These are phyloP conservation scores for Fusarium sterilihyphosum DNA, from an alignment of 2,329 filamentous ascomycete species.

Conservation along the genomic window DNA sequence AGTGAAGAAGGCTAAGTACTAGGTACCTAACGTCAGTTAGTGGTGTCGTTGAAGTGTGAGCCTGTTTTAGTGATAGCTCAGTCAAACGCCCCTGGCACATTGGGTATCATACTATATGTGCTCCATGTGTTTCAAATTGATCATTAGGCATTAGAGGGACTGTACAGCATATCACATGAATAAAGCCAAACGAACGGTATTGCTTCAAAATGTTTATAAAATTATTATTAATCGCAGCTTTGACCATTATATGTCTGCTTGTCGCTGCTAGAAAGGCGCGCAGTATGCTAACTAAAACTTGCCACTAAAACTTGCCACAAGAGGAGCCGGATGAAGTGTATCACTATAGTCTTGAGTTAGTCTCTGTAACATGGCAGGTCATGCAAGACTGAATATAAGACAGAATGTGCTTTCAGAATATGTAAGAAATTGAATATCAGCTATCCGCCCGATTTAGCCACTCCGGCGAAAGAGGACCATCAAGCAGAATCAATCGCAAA, in stretches of 20 bases:
- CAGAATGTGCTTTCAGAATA: constrained; percentile 78
- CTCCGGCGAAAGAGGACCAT: constrained; percentile 91
- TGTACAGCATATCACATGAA: not conserved
- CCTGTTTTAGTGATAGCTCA: too few species aligned
- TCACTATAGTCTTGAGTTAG: constrained; percentile 40
- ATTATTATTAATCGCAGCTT: not conserved
- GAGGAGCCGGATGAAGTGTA: not conserved
- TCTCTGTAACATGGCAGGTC: constrained; percentile 26
- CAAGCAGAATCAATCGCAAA: constrained; percentile 96
- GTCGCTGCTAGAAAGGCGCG: not conserved
- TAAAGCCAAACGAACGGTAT: too few species aligned
- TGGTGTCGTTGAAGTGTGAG: not conserved
- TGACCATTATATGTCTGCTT: not conserved
- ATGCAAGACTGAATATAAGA: constrained; percentile 38
- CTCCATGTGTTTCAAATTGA: too few species aligned
- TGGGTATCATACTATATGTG: not conserved
- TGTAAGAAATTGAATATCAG: constrained; percentile 98
- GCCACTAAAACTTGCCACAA: too few species aligned
- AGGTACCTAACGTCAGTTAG: too few species aligned
- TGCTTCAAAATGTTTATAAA: not conserved
- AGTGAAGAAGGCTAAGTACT: not conserved
- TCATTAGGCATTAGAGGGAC: not conserved
- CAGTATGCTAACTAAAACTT: too few species aligned
- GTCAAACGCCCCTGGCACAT: not conserved
- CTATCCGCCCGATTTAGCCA: constrained; percentile 77